These are phyloP conservation scores for Cinnamomum micranthum DNA, from an alignment of 164 flowering plant species.

Conservation along the genomic window DNA sequence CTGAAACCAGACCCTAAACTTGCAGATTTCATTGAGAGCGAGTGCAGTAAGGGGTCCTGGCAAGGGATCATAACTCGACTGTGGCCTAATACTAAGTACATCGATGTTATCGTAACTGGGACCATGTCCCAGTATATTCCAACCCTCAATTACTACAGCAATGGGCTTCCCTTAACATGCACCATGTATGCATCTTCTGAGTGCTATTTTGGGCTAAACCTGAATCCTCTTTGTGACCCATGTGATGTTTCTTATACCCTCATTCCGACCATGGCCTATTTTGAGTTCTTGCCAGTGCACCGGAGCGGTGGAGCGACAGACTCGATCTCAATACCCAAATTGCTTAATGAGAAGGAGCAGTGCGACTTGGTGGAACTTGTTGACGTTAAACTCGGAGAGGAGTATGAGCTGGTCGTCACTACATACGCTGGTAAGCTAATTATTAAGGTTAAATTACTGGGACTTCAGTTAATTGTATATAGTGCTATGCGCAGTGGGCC, in stretches of 20 bases:
- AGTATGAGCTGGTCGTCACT: slow-evolving; percentile 95
- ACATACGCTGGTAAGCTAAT: slow-evolving; percentile 73
- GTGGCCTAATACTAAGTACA: slow-evolving; percentile 95
- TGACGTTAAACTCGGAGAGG: slow-evolving; percentile 86
- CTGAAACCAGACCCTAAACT: slow-evolving; percentile 69
- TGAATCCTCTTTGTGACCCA: slow-evolving; percentile 79
- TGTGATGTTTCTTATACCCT: slow-evolving; percentile 87
- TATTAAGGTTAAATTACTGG: too few species aligned
- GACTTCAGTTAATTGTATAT: not conserved
- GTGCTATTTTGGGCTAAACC: slow-evolving; percentile 90
- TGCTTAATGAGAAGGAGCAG: slow-evolving; percentile 67
- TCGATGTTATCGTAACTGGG: slow-evolving; percentile 96
- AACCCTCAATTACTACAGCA: slow-evolving; percentile 82
- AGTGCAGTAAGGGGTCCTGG: slow-evolving; percentile 72
- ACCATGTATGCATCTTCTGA: slow-evolving; percentile 98
- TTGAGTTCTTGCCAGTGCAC: slow-evolving; percentile 81
- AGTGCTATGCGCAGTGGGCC: too few species aligned
- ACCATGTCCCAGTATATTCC: slow-evolving; percentile 98
- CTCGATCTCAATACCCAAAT: slow-evolving; percentile 40
- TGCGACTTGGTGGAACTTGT: slow-evolving; percentile 74
- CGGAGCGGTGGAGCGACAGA: slow-evolving; percentile 34
- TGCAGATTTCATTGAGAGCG: slow-evolving; percentile 68
- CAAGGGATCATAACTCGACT: slow-evolving; percentile 82
- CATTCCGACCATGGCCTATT: slow-evolving; percentile 90
- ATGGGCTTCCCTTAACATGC: slow-evolving; percentile 85